A percentile compares a stretch with the other conserved stretches of the same genome.
phyloP scores from a whole-genome alignment of 805 yeast genomes.

The Wickerhamomyces mucosus region DNA sequence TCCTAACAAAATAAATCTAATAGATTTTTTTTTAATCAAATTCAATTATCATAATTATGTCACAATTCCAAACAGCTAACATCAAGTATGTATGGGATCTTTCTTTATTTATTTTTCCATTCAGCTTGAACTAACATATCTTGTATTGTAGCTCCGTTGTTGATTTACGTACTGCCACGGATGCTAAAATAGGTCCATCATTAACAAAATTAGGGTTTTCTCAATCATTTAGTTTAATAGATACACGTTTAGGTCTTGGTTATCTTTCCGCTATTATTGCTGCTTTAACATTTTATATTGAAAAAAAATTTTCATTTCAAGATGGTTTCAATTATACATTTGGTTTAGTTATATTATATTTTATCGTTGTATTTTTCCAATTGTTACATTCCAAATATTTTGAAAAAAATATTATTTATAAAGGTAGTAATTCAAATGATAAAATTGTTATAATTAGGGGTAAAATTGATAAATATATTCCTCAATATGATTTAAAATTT shows the following conservation, averaged over 20 bases:
- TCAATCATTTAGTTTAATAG: slow-evolving; percentile 32
- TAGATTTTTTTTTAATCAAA: neutral
- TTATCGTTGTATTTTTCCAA: slow-evolving; percentile 27
- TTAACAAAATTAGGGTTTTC: slow-evolving; percentile 26
- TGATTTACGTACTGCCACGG: slow-evolving; percentile 9
- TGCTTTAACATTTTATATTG: slow-evolving; percentile 38
- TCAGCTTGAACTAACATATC: slow-evolving; percentile 1
- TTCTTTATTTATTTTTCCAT: neutral
- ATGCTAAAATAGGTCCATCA: slow-evolving; percentile 6
- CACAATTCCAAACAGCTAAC: neutral
- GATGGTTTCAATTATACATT: slow-evolving; percentile 33
- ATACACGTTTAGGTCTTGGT: slow-evolving; percentile 42
- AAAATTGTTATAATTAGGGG: slow-evolving; percentile 21
- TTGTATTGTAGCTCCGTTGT: slow-evolving; percentile 8
- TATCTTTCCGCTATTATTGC: slow-evolving; percentile 39
- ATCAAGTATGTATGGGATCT: neutral
- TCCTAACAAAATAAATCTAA: neutral
- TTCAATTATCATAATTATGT: neutral
- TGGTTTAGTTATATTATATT: slow-evolving; percentile 30
- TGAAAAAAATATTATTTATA: slow-evolving; percentile 35
- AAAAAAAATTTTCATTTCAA: slow-evolving; percentile 36
- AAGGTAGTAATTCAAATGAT: slow-evolving; percentile 29
- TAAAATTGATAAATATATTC: slow-evolving; percentile 30
- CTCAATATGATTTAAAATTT: slow-evolving; percentile 34
- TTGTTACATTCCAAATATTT: slow-evolving; percentile 27